These are phyloP conservation scores for Lentinula edodes DNA, from an alignment of 768 basidiomycete species.

Conservation along the genomic window DNA sequence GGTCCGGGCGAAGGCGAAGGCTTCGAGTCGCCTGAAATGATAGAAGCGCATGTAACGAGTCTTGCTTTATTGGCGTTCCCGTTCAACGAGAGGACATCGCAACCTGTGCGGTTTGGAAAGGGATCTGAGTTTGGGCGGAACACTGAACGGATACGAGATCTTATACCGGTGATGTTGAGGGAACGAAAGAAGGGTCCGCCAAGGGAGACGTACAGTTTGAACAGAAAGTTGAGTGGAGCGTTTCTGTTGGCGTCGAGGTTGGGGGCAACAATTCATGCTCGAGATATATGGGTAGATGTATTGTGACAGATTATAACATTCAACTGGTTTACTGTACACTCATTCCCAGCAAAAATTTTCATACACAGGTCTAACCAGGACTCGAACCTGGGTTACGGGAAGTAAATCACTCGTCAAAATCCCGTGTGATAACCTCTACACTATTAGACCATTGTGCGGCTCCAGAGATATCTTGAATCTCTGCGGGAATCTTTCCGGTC, in stretches of 20 bases:
- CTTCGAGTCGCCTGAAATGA: constrained; percentile 56
- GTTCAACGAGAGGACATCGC: constrained; percentile 58
- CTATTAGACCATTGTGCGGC: too few relatives aligned
- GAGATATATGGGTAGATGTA: constrained; percentile 68
- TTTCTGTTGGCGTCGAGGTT: constrained; percentile 77
- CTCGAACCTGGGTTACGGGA: constrained; percentile 8
- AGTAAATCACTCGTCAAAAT: not conserved
- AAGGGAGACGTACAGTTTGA: constrained; percentile 89
- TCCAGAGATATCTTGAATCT: too few relatives aligned
- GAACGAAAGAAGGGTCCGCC: constrained; percentile 91
- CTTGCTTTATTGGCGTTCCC: constrained; percentile 83
- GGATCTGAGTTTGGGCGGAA: constrained; percentile 62
- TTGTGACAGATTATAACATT: constrained; percentile 17
- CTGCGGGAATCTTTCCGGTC: too few relatives aligned
- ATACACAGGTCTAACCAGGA: constrained; percentile 4
- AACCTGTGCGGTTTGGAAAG: constrained; percentile 78
- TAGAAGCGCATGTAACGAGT: constrained; percentile 79
- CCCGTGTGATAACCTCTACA: too few relatives aligned
- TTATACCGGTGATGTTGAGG: constrained; percentile 87
- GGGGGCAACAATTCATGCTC: constrained; percentile 68
- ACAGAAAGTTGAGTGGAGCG: constrained; percentile 80
- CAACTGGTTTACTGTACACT: too few relatives aligned
- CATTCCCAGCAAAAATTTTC: too few relatives aligned
- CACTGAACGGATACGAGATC: constrained; percentile 65
- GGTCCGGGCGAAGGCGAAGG: constrained; percentile 67